Evolutionary conservation across 1,284 basidiomycete species (phyloP), one percentile per base, ranked within the genome.

Genomic region (Trametes polyzona): DNA sequence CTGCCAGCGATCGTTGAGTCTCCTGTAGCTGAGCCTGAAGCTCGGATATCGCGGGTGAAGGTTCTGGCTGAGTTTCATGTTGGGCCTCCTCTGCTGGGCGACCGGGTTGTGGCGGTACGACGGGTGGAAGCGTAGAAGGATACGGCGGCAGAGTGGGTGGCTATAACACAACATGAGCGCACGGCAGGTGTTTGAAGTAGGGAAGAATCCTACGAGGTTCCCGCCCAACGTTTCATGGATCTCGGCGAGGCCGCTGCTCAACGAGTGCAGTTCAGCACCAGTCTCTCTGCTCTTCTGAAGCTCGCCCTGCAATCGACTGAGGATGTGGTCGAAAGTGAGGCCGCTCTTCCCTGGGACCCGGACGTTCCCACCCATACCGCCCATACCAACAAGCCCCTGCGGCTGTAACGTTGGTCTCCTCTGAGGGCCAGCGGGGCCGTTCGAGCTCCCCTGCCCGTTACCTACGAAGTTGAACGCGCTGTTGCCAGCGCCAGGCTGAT

Each of bases 211-310:
- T 61, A 93, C 93, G 68, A 90, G 65, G 41, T 86, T 83, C 4
- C 96, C 96, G 30, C 92, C 92, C 2, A 99, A 79, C 0, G 93
- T 95, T 65, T 97, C 95, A 61, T 95, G 91, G 43, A 98, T 94
- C 33, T 98, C 95, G 43, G 80, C 86, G 83, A 99, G 94, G 1
- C 91, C 82, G n/a, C 83, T 82, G 19, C 86, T 90, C 36, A 99
- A 77, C 0, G 83, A 83, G 65, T 88, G 87, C 4, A 99, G 79
- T 70, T 99, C 96, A 1, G 87, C 81, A n/a, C 93, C 92, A 0
- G 95, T 96, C 69, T 98, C 95, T 17, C 94, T 87, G 69, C 93
- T 96, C 76, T 96, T 96, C 74, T 92, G 89, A 32, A 99, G 83
- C 71, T 98, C 96, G 63, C 87, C 88, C 75, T 98, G 90, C 2